A percentile compares a stretch with the other conserved stretches of the same genome.
These are phyloP conservation scores for Venturia asperata DNA, from an alignment of 2,329 filamentous ascomycete species.

Conservation along the genomic window DNA sequence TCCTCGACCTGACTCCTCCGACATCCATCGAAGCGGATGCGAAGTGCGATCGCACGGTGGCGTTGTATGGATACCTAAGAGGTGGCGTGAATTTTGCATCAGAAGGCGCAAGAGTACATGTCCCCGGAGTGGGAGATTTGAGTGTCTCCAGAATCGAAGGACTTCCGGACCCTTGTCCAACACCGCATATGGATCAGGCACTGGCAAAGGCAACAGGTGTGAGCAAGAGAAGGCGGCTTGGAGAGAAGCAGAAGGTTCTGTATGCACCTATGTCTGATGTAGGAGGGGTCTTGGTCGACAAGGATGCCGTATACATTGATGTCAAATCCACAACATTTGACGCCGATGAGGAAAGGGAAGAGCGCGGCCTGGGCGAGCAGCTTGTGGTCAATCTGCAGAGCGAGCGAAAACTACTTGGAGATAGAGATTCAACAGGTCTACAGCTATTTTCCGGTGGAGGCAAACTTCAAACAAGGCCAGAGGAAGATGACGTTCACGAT, in stretches of 20 bases:
- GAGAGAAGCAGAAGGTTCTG: constrained; percentile 93
- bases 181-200: constrained; percentile 81
- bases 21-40: constrained; percentile 81
- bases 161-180: constrained; percentile 90
- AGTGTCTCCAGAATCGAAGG: constrained; percentile 77
- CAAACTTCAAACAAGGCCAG: constrained; percentile 48
- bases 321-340: constrained; percentile 66
- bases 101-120: constrained; percentile 77
- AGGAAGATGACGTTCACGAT: constrained; percentile 47
- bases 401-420: constrained; percentile 72
- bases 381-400: constrained; percentile 85
- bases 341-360: constrained; percentile 50
- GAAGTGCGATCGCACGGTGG: constrained; percentile 85
- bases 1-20: constrained; percentile 90
- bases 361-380: constrained; percentile 90
- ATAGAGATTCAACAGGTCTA: constrained; percentile 67
- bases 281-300: constrained; percentile 90
- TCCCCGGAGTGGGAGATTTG: constrained; percentile 87
- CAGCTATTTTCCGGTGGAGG: constrained; percentile 77
- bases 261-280: constrained; percentile 99
- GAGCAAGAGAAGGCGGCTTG: constrained; percentile 68
- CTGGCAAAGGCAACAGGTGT: constrained; percentile 79
- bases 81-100: constrained; percentile 93
- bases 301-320: constrained; percentile 89
- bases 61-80: constrained; percentile 85